Evolutionary conservation across 441 rosid species (phyloP).

Genomic region (Syzygium syzygioides): DNA sequence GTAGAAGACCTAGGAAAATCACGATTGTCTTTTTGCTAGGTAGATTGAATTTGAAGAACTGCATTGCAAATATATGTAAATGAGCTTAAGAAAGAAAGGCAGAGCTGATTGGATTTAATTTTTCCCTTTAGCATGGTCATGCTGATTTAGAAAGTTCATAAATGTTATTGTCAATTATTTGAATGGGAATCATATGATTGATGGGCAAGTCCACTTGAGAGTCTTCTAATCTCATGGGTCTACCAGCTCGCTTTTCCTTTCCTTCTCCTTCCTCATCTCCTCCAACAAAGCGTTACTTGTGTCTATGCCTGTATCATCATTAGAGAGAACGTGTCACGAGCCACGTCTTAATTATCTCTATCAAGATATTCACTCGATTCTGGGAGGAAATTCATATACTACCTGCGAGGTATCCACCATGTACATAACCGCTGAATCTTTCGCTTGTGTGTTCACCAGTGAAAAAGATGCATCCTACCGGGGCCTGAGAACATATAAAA

Average conservation of each 20-base stretch:
- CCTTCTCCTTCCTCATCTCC: conserved; percentile 53
- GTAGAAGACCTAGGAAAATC: neutral
- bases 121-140: neutral
- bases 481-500: conserved; percentile 42
- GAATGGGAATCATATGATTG: neutral
- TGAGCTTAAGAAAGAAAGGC: neutral
- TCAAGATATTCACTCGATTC: neutral
- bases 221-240: neutral
- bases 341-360: neutral
- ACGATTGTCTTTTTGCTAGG: neutral
- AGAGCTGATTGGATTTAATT: neutral
- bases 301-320: conserved; percentile 50
- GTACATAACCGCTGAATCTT: conserved; percentile 88
- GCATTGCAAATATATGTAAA: neutral
- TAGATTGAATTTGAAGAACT: too few species aligned
- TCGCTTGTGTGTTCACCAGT: conserved; percentile 99
- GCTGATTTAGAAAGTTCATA: neutral
- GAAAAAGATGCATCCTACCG: conserved; percentile 74
- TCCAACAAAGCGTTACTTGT: conserved; percentile 59
- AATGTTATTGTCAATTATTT: neutral
- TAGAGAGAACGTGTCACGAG: neutral
- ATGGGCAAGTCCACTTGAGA: neutral
- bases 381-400: neutral
- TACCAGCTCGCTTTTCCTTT: conserved; percentile 25
- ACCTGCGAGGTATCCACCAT: conserved; percentile 94